Evolutionary conservation across 129 eudicot species (phyloP).

Genomic region (Pseudognaphalium luteoalbum): DNA sequence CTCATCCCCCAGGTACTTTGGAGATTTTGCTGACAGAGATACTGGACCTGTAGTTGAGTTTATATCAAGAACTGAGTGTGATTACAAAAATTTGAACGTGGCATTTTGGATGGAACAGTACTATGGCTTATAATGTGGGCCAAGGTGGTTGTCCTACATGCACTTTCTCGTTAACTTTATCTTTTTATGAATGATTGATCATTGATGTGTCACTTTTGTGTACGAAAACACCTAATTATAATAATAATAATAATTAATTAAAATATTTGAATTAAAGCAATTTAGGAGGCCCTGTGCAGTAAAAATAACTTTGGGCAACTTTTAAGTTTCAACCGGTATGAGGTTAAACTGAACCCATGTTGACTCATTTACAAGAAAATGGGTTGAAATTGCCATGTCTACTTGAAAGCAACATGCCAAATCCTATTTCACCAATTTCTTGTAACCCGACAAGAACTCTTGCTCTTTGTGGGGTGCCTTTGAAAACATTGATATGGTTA

Average conservation of each 20-base stretch:
- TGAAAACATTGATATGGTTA: constrained; percentile 9
- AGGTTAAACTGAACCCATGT: neutral
- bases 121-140: too few relatives aligned
- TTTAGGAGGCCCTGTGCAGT: too few relatives aligned
- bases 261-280: too few relatives aligned
- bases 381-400: neutral
- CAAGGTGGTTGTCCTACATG: neutral
- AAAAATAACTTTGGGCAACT: too few relatives aligned
- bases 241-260: too few relatives aligned
- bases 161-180: neutral
- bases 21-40: constrained; percentile 38
- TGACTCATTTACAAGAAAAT: neutral
- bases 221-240: too few relatives aligned
- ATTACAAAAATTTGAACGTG: neutral
- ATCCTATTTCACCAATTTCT: constrained; percentile 1
- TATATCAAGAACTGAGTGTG: constrained; percentile 16
- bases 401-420: neutral
- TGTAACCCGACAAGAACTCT: constrained; percentile 1
- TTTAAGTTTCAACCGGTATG: too few relatives aligned
- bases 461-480: constrained; percentile 8
- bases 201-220: too few relatives aligned
- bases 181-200: too few relatives aligned
- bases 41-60: constrained; percentile 47
- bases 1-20: constrained; percentile 62
- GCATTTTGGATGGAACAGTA: neutral